Conservation (phyloP, 768 basidiomycete genomes). For the Trametes cinnabarina region DNA sequence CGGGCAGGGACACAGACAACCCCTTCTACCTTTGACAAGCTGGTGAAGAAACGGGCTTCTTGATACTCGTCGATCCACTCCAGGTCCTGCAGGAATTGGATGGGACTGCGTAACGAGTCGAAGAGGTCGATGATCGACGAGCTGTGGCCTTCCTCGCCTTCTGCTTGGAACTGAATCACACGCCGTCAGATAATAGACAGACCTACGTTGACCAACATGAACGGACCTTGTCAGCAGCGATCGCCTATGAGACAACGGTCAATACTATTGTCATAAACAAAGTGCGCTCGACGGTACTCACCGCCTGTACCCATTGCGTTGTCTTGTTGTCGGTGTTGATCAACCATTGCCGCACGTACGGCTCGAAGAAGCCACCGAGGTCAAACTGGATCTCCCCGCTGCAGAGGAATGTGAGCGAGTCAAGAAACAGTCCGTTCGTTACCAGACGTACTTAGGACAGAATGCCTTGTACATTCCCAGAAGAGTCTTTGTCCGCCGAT, state of each 20-base stretch:
- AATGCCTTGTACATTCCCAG: constrained; percentile 82
- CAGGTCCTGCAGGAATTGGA: constrained; percentile 82
- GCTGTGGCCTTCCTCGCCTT: constrained; percentile 80
- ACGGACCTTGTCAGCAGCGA: constrained; percentile 75
- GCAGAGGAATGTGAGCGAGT: background rate
- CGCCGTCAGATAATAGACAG: constrained; percentile 1
- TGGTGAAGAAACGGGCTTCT: constrained; percentile 86
- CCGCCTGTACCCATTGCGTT: constrained; percentile 89
- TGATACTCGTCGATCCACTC: constrained; percentile 92
- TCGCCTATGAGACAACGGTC: constrained; percentile 48
- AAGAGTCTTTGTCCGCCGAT: constrained; percentile 72
- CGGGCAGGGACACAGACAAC: background rate
- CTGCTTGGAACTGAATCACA: constrained; percentile 64
- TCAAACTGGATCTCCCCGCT: constrained; percentile 66
- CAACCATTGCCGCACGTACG: constrained; percentile 87
- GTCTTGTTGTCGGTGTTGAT: constrained; percentile 88
- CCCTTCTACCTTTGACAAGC: constrained; percentile 73
- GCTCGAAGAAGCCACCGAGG: constrained; percentile 76
- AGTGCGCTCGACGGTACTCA: constrained; percentile 44
- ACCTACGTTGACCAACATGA: background rate
- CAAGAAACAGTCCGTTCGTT: background rate
- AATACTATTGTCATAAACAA: background rate
- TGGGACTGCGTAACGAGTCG: constrained; percentile 88
- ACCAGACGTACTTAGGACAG: constrained; percentile 61
- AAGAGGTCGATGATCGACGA: constrained; percentile 98